Evolutionary conservation across 805 yeast genomes (phyloP), one percentile per base, ranked within the genome.

Genomic region (Sugiyamaella valdiviana): DNA sequence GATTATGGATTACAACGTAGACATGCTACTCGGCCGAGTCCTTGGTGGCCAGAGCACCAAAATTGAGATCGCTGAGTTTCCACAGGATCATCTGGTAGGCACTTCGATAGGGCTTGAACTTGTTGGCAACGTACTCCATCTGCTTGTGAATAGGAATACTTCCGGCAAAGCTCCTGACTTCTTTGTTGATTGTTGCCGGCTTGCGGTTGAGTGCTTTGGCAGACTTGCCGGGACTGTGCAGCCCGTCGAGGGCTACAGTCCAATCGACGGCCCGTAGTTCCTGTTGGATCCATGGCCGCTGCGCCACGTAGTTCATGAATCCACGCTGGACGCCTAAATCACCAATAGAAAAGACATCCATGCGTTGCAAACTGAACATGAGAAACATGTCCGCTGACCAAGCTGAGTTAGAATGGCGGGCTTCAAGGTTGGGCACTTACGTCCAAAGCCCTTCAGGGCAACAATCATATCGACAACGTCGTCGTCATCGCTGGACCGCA

Each of bases 301-400:
- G 55, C 67, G 40, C 72, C 71, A 85, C 62, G 63, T 86, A 90
- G 23, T 72, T 63, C 0, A 87, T 76, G 50, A 82, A 77, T 0
- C 97, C 97, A 53, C 95, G 70, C 26, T 90, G 88, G 1, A 90
- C 77, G 1, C 96, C 97, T 42, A 90, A 66, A 65, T 90, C 97
- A 16, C 81, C 86, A 4, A 77, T 68, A 4, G 93, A 83, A 63
- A 87, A 87, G 0, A 86, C 78, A 62, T 90, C 82, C 60, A 77
- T 61, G 49, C 85, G 73, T 21, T 74, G 74, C 40, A 89, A 66
- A 1, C 85, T 83, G 60, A 87, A 87, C 19, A 83, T 60, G 15
- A 85, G 65, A 64, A 88, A 90, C 96, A 90, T 90, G 47, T 83
- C 84, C 0, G 93, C 90, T 3, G 89, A 79, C 98, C 98, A 90